Conservation (phyloP, 2,329 filamentous ascomycete genomes). For the Trichoderma pleuroti region DNA sequence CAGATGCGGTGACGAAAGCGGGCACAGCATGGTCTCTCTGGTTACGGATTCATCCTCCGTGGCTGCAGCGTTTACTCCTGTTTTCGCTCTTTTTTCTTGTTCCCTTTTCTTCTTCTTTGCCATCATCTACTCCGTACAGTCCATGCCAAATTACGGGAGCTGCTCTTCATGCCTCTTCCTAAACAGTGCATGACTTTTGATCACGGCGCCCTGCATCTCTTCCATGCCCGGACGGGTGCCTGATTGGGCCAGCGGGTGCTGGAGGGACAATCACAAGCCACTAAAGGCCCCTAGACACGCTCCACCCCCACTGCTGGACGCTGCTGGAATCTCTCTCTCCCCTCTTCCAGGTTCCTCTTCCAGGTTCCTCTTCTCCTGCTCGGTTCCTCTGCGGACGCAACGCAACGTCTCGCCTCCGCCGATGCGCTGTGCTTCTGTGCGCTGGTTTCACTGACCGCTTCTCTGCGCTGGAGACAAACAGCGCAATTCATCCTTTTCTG, state of each 20-base stretch:
- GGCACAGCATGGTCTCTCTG: not conserved
- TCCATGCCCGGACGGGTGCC: slow-evolving; percentile 6
- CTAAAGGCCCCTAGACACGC: slow-evolving; percentile 11
- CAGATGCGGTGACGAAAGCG: slow-evolving; percentile 9
- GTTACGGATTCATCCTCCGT: not conserved
- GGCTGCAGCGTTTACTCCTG: not conserved
- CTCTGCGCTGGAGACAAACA: slow-evolving; percentile 9
- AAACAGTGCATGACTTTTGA: slow-evolving; percentile 14
- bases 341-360: not conserved
- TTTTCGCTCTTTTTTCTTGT: not conserved
- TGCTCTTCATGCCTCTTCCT: slow-evolving; percentile 8
- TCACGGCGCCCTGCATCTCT: slow-evolving; percentile 2
- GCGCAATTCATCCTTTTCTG: not conserved
- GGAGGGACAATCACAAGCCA: not conserved
- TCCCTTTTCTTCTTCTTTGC: not conserved
- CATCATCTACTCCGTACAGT: not conserved
- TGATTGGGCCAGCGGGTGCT: slow-evolving; percentile 13
- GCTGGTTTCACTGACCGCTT: slow-evolving; percentile 14
- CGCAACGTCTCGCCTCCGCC: slow-evolving; percentile 6
- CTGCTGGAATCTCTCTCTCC: not conserved
- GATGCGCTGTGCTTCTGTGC: not conserved
- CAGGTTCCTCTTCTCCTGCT: not conserved
- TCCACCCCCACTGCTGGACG: slow-evolving; percentile 15
- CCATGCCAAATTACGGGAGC: not conserved
- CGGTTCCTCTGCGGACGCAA: slow-evolving; percentile 9